These are phyloP conservation scores for Aureobasidium namibiae DNA, from an alignment of 2,329 filamentous ascomycete genomes.

Conservation along the genomic window DNA sequence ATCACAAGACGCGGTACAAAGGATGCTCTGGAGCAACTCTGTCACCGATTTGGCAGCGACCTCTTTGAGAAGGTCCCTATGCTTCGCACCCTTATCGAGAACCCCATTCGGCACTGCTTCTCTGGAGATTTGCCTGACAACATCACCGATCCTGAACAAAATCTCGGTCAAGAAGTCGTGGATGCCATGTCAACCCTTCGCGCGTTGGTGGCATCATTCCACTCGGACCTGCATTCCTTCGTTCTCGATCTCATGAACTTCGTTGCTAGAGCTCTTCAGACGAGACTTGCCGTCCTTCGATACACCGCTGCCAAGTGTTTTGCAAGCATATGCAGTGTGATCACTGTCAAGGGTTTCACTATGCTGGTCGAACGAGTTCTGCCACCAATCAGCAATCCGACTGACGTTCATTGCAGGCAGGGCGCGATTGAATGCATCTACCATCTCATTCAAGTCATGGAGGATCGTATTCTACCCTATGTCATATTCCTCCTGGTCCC, in stretches of 20 bases:
- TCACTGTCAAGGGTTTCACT: slow-evolving; percentile 91
- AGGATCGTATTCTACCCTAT: slow-evolving; percentile 88
- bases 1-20: slow-evolving; percentile 91
- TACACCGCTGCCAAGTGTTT: slow-evolving; percentile 97
- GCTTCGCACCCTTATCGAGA: slow-evolving; percentile 70
- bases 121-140: slow-evolving; percentile 57
- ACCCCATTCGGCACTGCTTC: slow-evolving; percentile 69
- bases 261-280: slow-evolving; percentile 80
- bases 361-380: slow-evolving; percentile 88
- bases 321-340: slow-evolving; percentile 93
- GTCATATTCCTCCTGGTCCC: slow-evolving; percentile 98
- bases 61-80: slow-evolving; percentile 81
- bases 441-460: slow-evolving; percentile 96
- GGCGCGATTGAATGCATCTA: slow-evolving; percentile 94
- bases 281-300: slow-evolving; percentile 79
- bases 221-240: slow-evolving; percentile 66
- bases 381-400: slow-evolving; percentile 81
- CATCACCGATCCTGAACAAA: slow-evolving; percentile 63
- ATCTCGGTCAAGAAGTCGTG: slow-evolving; percentile 83
- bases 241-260: slow-evolving; percentile 76
- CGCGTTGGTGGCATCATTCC: slow-evolving; percentile 83
- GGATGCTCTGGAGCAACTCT: slow-evolving; percentile 83
- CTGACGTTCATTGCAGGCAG: slow-evolving; percentile 83
- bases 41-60: slow-evolving; percentile 65
- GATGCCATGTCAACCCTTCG: slow-evolving; percentile 90